phyloP scores from a whole-genome alignment of 2,329 filamentous ascomycete species.

The Verticillium dahliae region DNA sequence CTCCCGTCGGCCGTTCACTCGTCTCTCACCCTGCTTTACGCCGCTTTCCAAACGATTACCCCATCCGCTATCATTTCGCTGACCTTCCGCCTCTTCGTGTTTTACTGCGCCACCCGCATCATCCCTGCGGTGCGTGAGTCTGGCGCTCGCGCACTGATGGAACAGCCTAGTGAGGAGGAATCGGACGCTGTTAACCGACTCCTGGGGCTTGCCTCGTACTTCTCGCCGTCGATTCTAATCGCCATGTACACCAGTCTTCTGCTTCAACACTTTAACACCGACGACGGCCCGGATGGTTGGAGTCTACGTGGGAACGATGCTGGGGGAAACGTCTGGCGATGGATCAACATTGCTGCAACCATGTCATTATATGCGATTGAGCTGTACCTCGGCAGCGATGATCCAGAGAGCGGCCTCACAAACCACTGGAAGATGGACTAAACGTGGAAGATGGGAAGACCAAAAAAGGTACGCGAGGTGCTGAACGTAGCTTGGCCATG shows the following conservation, averaged over 20 bases:
- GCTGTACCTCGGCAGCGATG: constrained; percentile 76
- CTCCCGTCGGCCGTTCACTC: constrained; percentile 81
- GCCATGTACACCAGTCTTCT: constrained; percentile 93
- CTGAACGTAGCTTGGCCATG: neutral
- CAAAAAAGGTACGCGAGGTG: neutral
- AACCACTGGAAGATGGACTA: constrained; percentile 92
- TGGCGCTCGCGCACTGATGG: constrained; percentile 73
- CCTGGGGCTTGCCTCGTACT: constrained; percentile 82
- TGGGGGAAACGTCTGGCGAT: constrained; percentile 83
- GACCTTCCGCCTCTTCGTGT: constrained; percentile 86
- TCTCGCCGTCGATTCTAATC: constrained; percentile 89
- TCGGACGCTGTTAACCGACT: constrained; percentile 74
- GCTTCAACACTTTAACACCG: constrained; percentile 89
- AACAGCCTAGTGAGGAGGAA: constrained; percentile 82
- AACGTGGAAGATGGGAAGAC: constrained; percentile 24
- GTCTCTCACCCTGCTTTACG: constrained; percentile 77
- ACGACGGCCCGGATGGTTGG: constrained; percentile 69
- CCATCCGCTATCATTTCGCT: constrained; percentile 94
- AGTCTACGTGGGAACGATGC: constrained; percentile 74
- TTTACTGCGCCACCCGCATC: constrained; percentile 92
- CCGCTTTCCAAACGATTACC: constrained; percentile 91
- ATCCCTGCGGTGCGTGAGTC: constrained; percentile 89
- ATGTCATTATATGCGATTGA: constrained; percentile 89
- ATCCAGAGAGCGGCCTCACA: constrained; percentile 65
- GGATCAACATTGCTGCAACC: constrained; percentile 85